Evolutionary conservation across 2,329 filamentous ascomycete genomes (phyloP).

Genomic region (Arthrobotrys sinensis): DNA sequence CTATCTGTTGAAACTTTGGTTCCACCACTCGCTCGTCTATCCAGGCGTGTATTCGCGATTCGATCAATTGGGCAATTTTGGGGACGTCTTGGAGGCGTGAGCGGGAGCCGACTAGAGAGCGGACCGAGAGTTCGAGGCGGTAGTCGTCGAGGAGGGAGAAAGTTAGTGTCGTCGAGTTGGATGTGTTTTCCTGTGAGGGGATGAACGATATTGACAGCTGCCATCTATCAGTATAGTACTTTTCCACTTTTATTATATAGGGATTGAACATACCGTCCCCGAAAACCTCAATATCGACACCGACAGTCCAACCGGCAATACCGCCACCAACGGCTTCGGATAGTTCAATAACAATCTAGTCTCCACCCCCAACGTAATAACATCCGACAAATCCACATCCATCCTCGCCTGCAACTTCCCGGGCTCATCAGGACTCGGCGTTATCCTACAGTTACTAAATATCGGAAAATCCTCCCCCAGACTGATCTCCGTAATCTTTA

Average conservation of each 20-base stretch:
- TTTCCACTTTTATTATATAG: background rate
- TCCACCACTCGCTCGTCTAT: slow-evolving; percentile 90
- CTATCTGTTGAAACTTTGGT: slow-evolving; percentile 88
- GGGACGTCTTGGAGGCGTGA: slow-evolving; percentile 86
- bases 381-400: slow-evolving; percentile 96
- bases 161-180: slow-evolving; percentile 87
- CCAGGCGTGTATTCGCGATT: slow-evolving; percentile 85
- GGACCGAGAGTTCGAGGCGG: slow-evolving; percentile 84
- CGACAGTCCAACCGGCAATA: slow-evolving; percentile 90
- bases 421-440: slow-evolving; percentile 84
- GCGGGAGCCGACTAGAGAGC: slow-evolving; percentile 84
- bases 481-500: slow-evolving; percentile 92
- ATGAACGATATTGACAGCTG: slow-evolving; percentile 89
- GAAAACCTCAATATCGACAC: slow-evolving; percentile 95
- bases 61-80: slow-evolving; percentile 88
- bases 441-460: slow-evolving; percentile 97
- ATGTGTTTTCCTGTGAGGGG: slow-evolving; percentile 72
- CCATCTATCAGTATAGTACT: background rate
- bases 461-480: slow-evolving; percentile 98
- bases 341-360: slow-evolving; percentile 96
- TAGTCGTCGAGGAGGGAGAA: slow-evolving; percentile 96
- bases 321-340: slow-evolving; percentile 87
- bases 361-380: slow-evolving; percentile 93
- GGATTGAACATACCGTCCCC: slow-evolving; percentile 74
- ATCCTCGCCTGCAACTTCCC: slow-evolving; percentile 90